A percentile compares a stretch with the other conserved stretches of the same genome.
Evolutionary conservation across 1,139 yeast genomes (phyloP).

Genomic region (Taiozyma sp.): DNA sequence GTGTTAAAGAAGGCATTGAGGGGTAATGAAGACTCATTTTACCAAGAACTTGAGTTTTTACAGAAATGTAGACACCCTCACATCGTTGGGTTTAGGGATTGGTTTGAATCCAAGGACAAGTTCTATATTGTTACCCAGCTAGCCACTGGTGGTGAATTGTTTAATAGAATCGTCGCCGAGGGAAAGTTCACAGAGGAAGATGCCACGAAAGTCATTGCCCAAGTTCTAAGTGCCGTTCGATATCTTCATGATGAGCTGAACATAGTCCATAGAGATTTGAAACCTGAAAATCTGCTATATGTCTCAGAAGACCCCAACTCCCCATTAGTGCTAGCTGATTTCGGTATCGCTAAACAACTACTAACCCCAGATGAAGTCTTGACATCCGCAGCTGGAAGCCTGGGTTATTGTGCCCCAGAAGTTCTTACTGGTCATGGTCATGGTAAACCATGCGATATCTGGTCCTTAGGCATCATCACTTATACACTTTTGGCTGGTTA

Average conservation of each 20-base stretch:
- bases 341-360: slow-evolving; percentile 83
- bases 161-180: slow-evolving; percentile 71
- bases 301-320: slow-evolving; percentile 50
- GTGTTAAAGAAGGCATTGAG: slow-evolving; percentile 76
- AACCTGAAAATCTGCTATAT: slow-evolving; percentile 85
- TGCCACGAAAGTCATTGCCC: slow-evolving; percentile 66
- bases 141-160: slow-evolving; percentile 90
- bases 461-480: slow-evolving; percentile 91
- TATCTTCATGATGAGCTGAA: slow-evolving; percentile 63
- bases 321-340: slow-evolving; percentile 80
- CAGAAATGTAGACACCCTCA: slow-evolving; percentile 69
- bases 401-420: slow-evolving; percentile 95
- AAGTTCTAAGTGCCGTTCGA: slow-evolving; percentile 67
- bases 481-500: slow-evolving; percentile 90
- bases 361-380: slow-evolving; percentile 55
- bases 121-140: slow-evolving; percentile 70
- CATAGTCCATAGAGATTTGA: slow-evolving; percentile 87
- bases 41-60: slow-evolving; percentile 71
- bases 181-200: slow-evolving; percentile 85
- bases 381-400: slow-evolving; percentile 80
- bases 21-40: slow-evolving; percentile 67
- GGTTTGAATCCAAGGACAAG: slow-evolving; percentile 83
- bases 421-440: slow-evolving; percentile 75
- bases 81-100: slow-evolving; percentile 77
- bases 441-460: slow-evolving; percentile 88